These are phyloP conservation scores for Suhomyces guaymorum DNA, from an alignment of 1,139 yeast genomes.

Conservation along the genomic window DNA sequence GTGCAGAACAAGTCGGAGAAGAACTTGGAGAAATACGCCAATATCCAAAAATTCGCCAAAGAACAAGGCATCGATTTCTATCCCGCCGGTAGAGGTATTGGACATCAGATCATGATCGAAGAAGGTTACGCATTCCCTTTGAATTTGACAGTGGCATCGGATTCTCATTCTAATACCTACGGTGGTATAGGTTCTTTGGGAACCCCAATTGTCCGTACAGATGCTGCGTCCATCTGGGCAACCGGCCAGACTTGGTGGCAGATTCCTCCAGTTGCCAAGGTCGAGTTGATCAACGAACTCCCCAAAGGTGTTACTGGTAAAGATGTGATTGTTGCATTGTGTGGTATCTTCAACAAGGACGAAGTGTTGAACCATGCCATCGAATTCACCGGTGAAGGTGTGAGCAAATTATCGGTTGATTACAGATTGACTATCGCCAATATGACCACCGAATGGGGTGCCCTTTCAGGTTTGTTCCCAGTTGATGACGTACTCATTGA, in stretches of 20 bases:
- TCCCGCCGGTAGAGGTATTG: constrained; percentile 99
- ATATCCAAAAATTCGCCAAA: constrained; percentile 85
- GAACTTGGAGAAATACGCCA: constrained; percentile 81
- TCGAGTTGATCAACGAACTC: constrained; percentile 77
- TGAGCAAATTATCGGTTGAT: constrained; percentile 74
- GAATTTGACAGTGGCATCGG: constrained; percentile 93
- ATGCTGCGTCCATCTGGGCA: constrained; percentile 99
- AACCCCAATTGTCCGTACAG: constrained; percentile 97
- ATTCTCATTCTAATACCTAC: constrained; percentile 95
- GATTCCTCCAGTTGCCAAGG: constrained; percentile 97
- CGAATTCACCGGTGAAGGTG: constrained; percentile 90
- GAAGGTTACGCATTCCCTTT: constrained; percentile 98
- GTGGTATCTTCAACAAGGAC: constrained; percentile 94
- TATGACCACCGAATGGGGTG: constrained; percentile 99
- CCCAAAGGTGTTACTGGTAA: constrained; percentile 92
- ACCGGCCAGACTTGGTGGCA: constrained; percentile 99
- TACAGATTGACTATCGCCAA: constrained; percentile 95
- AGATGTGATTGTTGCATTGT: constrained; percentile 92
- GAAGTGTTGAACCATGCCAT: constrained; percentile 97
- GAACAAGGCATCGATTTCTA: constrained; percentile 95
- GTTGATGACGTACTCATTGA: constrained; percentile 75
- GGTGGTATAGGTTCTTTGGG: constrained; percentile 97
- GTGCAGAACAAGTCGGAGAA: constrained; percentile 90
- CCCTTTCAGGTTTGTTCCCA: constrained; percentile 93
- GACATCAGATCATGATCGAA: constrained; percentile 98